A percentile compares a stretch with the other conserved stretches of the same genome.
These are phyloP conservation scores for Coprinopsis sp. DNA, from an alignment of 768 basidiomycete species.

Conservation along the genomic window DNA sequence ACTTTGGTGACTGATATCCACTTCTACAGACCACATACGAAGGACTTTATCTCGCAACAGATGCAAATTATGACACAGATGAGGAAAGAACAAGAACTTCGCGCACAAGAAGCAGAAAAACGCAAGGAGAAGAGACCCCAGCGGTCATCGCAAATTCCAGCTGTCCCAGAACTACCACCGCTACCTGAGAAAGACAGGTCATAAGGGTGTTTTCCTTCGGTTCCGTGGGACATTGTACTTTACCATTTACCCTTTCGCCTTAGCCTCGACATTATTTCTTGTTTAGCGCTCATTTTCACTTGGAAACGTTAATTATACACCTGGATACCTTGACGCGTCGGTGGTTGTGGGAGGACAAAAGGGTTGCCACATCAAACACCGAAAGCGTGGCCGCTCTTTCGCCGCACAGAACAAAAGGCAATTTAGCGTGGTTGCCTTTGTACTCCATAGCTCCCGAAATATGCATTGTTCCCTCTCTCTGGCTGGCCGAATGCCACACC, in stretches of 20 bases:
- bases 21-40: conserved; percentile 59
- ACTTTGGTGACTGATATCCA: not conserved
- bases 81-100: conserved; percentile 76
- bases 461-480: too few species aligned
- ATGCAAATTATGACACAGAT: conserved; percentile 77
- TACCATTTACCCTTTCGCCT: too few species aligned
- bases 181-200: conserved; percentile 9
- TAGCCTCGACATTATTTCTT: not conserved
- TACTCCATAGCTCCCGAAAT: too few species aligned
- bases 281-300: not conserved
- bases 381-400: too few species aligned
- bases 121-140: conserved; percentile 54
- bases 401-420: too few species aligned
- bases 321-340: too few species aligned
- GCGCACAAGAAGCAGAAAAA: conserved; percentile 55
- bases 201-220: too few species aligned
- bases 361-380: too few species aligned
- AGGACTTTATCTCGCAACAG: conserved; percentile 87
- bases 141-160: conserved; percentile 29
- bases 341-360: too few species aligned
- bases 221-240: too few species aligned
- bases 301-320: not conserved
- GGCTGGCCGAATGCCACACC: too few species aligned
- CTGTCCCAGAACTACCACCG: conserved; percentile 35
- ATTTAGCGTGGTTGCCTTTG: too few species aligned